Evolutionary conservation across 139 green algal genomes (phyloP).

Genomic region (Closterium sp.): DNA sequence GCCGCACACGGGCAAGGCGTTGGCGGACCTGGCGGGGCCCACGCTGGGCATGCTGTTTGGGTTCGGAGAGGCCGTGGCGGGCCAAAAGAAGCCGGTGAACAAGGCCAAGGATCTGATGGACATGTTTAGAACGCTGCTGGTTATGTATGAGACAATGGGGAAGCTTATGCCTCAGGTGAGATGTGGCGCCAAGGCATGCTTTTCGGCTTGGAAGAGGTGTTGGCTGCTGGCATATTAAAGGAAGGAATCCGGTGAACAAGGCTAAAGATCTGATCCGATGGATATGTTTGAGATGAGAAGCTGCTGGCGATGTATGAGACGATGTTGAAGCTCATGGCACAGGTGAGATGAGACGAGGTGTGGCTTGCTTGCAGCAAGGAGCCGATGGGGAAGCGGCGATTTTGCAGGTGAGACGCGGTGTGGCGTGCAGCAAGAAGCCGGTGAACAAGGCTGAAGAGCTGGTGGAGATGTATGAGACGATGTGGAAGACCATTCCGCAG

Average conservation of each 20-base stretch:
- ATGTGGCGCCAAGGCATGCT: background rate
- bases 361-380: too few species aligned
- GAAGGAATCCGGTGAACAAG: too few species aligned
- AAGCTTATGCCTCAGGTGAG: constrained; percentile 21
- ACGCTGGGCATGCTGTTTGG: constrained; percentile 26
- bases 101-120: too few species aligned
- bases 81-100: too few species aligned
- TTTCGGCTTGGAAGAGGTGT: constrained; percentile 29
- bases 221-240: too few species aligned
- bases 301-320: constrained; percentile 41
- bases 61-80: background rate
- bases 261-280: too few species aligned
- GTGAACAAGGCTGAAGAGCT: background rate
- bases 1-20: background rate
- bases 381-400: too few species aligned
- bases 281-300: background rate
- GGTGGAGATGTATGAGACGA: constrained; percentile 44
- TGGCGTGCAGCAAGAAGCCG: constrained; percentile 7
- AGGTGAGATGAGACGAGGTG: too few species aligned
- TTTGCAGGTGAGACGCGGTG: too few species aligned
- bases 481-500: too few species aligned
- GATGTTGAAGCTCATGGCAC: constrained; percentile 11
- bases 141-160: constrained; percentile 39
- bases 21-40: constrained; percentile 4
- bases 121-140: constrained; percentile 18